A percentile compares a stretch with the other conserved stretches of the same genome.
These are phyloP conservation scores for Prunella vulgaris DNA, from an alignment of 257 asterid genomes.

Conservation along the genomic window DNA sequence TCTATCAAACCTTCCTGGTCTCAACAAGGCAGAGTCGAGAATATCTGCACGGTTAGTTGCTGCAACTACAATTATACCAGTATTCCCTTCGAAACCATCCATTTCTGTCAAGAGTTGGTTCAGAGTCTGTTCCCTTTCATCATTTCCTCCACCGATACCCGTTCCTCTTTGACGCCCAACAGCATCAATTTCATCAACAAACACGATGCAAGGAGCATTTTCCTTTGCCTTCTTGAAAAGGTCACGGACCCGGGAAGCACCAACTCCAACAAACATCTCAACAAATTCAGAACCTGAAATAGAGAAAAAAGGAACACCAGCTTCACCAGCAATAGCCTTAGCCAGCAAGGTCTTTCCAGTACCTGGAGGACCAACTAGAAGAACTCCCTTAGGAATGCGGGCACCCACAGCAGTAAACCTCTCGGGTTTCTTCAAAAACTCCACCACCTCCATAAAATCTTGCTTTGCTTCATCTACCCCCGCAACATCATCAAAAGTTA, in stretches of 20 bases:
- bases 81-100: slow-evolving; percentile 98
- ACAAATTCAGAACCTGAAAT: slow-evolving; percentile 98
- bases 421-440: slow-evolving; percentile 96
- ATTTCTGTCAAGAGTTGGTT: slow-evolving; percentile 95
- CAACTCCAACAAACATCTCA: slow-evolving; percentile 99
- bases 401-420: slow-evolving; percentile 98
- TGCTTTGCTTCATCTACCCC: slow-evolving; percentile 99
- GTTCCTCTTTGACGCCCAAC: slow-evolving; percentile 99
- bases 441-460: slow-evolving; percentile 98
- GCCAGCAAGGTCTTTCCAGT: slow-evolving; percentile 97
- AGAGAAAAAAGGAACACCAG: slow-evolving; percentile 96
- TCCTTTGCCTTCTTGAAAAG: slow-evolving; percentile 99
- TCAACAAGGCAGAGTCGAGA: slow-evolving; percentile 89
- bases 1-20: slow-evolving; percentile 97
- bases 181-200: slow-evolving; percentile 99
- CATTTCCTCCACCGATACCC: slow-evolving; percentile 98
- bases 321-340: slow-evolving; percentile 99
- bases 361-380: slow-evolving; percentile 98
- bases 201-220: slow-evolving; percentile 95
- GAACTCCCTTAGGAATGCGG: slow-evolving; percentile 98
- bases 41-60: slow-evolving; percentile 98
- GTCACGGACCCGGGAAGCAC: slow-evolving; percentile 96
- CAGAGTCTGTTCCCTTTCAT: slow-evolving; percentile 94
- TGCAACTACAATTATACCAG: slow-evolving; percentile 93
- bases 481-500: slow-evolving; percentile 92